Evolutionary conservation across 441 rosid species (phyloP), one percentile per base, ranked within the genome.

Genomic region (Erodium trifolium): DNA sequence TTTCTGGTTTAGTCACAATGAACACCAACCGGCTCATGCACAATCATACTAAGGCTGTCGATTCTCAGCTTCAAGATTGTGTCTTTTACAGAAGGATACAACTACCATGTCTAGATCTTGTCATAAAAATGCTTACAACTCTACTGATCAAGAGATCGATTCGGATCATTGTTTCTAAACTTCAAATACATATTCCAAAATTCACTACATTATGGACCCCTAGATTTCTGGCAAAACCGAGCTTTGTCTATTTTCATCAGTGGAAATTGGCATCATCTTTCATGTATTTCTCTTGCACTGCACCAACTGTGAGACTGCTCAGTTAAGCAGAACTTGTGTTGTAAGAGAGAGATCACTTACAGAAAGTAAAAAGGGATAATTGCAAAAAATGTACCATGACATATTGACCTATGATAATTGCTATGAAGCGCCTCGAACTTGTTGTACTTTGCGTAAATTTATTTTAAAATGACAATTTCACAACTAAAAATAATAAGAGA

Each of bases 201-300:
- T 45, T 2, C 1, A 9, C 13, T 0, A 6, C 9, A 45, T 2
- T 45, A 12, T 45, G 13, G 9, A 12, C 12, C 10, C 12, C 47
- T 41, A 45, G 2, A 12, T n/a, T 45, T 45, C 13, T 45, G 12
- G 37, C 37, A 34, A 34, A 34, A 34, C 51, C 12, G 51, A 71
- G 57, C 49, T 39, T 75, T 63, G 34, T 16, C 59, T 12, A 41
- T 16, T 66, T 43, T 11, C 68, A 51, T 13, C 60, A 45, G 49
- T 60, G 68, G n/a, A 45, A 45, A 45, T 45, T 11, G 37, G 5
- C 3, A 43, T 83, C 90, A 55, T 84, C 92, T 70, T 88, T 85
- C 79, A 89, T 83, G 82, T 88, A 88, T 77, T 89, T 89, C 84
- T 91, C 99, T 80, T 94, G 97, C 73, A 91, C 97, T 27, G 86